Base-by-base conservation (phyloP, 2,329 filamentous ascomycete genomes). In the Chlorencoelia australis region DNA sequence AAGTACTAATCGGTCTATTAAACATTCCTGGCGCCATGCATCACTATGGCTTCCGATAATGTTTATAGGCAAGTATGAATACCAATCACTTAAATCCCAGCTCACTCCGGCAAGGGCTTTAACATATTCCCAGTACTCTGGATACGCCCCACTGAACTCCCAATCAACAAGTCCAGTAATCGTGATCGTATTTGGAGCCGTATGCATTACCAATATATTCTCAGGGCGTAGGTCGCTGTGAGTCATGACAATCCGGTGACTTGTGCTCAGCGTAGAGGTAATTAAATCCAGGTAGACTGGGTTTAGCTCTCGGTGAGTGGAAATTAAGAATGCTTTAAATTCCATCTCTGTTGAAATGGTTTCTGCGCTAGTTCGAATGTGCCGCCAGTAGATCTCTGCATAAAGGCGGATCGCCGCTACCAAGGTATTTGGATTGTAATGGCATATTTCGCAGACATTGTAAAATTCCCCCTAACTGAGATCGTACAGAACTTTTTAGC, bases 211-310 rank as follows among this genome's bases (percentile, higher is more conserved):
- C 19, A 33, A n/a, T 22, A 33, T 22, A 25, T 33, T 33, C 14
- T 25, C 14, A 22, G 19, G 19, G 20, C 20, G 30, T 14, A 33
- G 11, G 30, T 33, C 19, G 13, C 30, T 25, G 17, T 33, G 19
- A 33, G 30, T 33, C 11, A 33, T 22, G 9, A 33, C 30, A n/a
- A 33, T 33, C 5, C 14, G 3, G 30, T 33, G 19, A 33, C 14
- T 25, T 33, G 18, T 25, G 10, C 30, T 21, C 19, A 33, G 10
- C 11, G 19, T 22, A 22, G 19, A 33, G 14, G 2, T 21, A 33
- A 24, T 24, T 22, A 33, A 22, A 14, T 33, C 19, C 9, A 33
- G 9, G 19, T 25, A 33, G 14, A 33, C 30, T 25, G 22, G 22
- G 22, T 25, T 25, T 13, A 25, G 6, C 6, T 25, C 6, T 13